A percentile compares a stretch with the other conserved stretches of the same genome.
These are phyloP conservation scores for Scheffersomyces titani DNA, from an alignment of 1,139 yeast species.

Conservation along the genomic window DNA sequence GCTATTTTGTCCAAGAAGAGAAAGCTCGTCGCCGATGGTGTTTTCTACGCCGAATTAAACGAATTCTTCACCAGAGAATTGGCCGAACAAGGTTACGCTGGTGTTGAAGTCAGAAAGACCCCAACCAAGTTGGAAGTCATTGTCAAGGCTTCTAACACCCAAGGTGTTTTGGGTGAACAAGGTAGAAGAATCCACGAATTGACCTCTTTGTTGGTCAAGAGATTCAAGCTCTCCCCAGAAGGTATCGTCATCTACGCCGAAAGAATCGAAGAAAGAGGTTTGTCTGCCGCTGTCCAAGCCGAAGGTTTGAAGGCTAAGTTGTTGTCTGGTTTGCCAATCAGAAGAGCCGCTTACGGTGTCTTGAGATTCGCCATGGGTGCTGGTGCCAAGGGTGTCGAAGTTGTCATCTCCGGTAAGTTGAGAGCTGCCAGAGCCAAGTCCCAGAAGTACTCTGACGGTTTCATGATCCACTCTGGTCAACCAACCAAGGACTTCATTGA, in stretches of 20 bases:
- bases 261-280: constrained; percentile 99
- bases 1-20: constrained; percentile 80
- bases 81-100: constrained; percentile 99
- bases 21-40: constrained; percentile 99
- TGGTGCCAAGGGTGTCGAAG: constrained; percentile 99
- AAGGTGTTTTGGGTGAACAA: constrained; percentile 98
- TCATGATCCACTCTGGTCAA: constrained; percentile 99
- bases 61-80: constrained; percentile 99
- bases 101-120: constrained; percentile 99
- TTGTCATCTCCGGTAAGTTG: constrained; percentile 98
- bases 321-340: constrained; percentile 98
- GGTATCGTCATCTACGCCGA: constrained; percentile 96
- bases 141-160: constrained; percentile 99
- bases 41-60: constrained; percentile 99
- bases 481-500: constrained; percentile 99
- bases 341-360: constrained; percentile 99
- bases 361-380: constrained; percentile 99
- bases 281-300: constrained; percentile 99
- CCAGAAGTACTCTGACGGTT: constrained; percentile 99
- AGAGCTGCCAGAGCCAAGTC: constrained; percentile 99
- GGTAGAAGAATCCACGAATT: constrained; percentile 99
- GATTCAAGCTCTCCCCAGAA: constrained; percentile 96
- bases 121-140: constrained; percentile 98
- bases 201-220: constrained; percentile 96
- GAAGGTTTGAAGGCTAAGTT: constrained; percentile 98